These are phyloP conservation scores for Metahyphopichia silvanorum DNA, from an alignment of 805 yeast species.

Conservation along the genomic window DNA sequence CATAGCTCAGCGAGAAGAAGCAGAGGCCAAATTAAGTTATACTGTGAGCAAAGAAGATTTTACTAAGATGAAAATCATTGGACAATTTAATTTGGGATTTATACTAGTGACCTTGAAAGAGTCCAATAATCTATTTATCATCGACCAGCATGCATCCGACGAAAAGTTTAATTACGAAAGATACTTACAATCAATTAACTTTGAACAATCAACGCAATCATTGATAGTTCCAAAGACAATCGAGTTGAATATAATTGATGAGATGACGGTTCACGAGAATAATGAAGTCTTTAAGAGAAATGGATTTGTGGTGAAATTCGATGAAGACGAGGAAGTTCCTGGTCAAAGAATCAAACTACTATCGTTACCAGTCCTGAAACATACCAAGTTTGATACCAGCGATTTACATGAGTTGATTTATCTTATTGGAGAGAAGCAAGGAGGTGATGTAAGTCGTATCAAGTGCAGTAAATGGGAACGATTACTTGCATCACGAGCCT, in stretches of 20 bases:
- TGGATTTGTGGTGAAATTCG: constrained; percentile 61
- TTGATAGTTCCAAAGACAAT: constrained; percentile 58
- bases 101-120: constrained; percentile 62
- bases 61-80: constrained; percentile 69
- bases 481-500: constrained; percentile 93
- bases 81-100: constrained; percentile 95
- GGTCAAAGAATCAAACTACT: constrained; percentile 55
- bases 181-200: constrained; percentile 50
- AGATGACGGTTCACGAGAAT: constrained; percentile 64
- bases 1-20: constrained; percentile 44
- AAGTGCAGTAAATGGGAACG: constrained; percentile 76
- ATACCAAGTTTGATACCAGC: constrained; percentile 57
- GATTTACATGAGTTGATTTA: constrained; percentile 80
- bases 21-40: constrained; percentile 56
- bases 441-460: constrained; percentile 17
- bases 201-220: constrained; percentile 58
- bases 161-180: constrained; percentile 89
- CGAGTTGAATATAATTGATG: constrained; percentile 76
- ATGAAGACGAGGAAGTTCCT: constrained; percentile 49
- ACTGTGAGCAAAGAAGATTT: constrained; percentile 74
- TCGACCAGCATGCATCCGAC: constrained; percentile 98
- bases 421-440: constrained; percentile 29
- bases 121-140: constrained; percentile 64
- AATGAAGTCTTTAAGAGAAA: constrained; percentile 57
- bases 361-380: constrained; percentile 73